These are phyloP conservation scores for Sclerotinia borealis DNA, from an alignment of 2,329 filamentous ascomycete genomes.

Conservation along the genomic window DNA sequence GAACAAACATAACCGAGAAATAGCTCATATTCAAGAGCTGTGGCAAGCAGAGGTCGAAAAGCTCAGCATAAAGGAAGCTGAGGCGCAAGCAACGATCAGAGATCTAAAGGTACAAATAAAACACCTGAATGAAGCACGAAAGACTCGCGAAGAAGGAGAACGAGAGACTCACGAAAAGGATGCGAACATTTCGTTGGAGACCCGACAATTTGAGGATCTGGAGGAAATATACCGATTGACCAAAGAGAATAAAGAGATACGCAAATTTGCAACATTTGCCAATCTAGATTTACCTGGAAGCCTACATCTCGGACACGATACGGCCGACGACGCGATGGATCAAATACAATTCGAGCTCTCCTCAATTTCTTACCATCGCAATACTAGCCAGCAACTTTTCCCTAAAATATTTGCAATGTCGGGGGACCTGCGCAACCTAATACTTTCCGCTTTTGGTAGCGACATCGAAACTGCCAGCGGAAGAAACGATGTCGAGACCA, in stretches of 20 bases:
- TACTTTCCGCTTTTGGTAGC: not conserved
- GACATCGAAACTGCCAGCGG: not conserved
- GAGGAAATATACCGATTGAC: not conserved
- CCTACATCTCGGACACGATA: not conserved
- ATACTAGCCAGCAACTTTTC: not conserved
- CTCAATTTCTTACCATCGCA: slow-evolving; percentile 10
- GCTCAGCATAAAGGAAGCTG: not conserved
- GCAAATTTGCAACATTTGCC: not conserved
- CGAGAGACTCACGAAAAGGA: not conserved
- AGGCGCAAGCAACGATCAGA: not conserved
- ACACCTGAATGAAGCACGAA: not conserved
- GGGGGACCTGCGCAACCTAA: slow-evolving; percentile 1
- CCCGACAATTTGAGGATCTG: not conserved
- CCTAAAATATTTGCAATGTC: not conserved
- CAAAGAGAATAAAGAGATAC: slow-evolving; percentile 1
- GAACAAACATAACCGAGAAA: not conserved
- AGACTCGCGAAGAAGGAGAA: not conserved
- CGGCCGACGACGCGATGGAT: not conserved
- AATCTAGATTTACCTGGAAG: not conserved
- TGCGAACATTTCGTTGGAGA: not conserved
- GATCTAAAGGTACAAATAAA: not conserved
- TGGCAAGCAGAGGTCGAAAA: slow-evolving; percentile 6
- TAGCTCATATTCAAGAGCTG: not conserved
- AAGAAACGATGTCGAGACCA: not conserved
- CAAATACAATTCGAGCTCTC: slow-evolving; percentile 12